Percentiles rank a stretch among this genome's conserved stretches.
Evolutionary conservation across 73 alveolate genomes (phyloP).

Genomic region (Paramecium biaurelia): DNA sequence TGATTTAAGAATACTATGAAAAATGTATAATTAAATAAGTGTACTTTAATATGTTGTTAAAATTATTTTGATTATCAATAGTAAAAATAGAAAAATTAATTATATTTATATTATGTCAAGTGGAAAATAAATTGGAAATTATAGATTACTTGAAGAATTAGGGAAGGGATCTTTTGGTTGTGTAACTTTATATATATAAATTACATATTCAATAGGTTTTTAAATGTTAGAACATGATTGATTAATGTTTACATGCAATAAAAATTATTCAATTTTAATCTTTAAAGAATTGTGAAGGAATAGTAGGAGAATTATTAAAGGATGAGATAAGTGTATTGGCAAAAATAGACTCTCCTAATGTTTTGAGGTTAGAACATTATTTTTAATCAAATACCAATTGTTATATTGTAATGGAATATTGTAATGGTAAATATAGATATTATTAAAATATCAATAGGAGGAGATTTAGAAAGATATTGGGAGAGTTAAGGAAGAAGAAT

Average conservation of each 20-base stretch:
- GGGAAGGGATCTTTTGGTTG: background rate
- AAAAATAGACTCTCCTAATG: background rate
- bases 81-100: too few species aligned
- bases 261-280: background rate
- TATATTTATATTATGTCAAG: background rate
- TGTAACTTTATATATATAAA: background rate
- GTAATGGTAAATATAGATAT: background rate
- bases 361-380: background rate
- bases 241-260: background rate
- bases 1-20: too few species aligned
- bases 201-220: background rate
- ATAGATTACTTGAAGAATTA: background rate
- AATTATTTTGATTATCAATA: too few species aligned
- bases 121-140: background rate
- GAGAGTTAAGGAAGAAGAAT: background rate
- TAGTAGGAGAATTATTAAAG: background rate
- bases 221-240: background rate
- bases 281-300: background rate
- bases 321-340: background rate
- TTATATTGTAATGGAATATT: slow-evolving; percentile 22
- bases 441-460: background rate
- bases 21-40: too few species aligned
- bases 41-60: too few species aligned
- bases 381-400: background rate
- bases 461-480: background rate